Base-by-base conservation (phyloP, 2,329 filamentous ascomycete species). In the Ophiostoma sp. region DNA sequence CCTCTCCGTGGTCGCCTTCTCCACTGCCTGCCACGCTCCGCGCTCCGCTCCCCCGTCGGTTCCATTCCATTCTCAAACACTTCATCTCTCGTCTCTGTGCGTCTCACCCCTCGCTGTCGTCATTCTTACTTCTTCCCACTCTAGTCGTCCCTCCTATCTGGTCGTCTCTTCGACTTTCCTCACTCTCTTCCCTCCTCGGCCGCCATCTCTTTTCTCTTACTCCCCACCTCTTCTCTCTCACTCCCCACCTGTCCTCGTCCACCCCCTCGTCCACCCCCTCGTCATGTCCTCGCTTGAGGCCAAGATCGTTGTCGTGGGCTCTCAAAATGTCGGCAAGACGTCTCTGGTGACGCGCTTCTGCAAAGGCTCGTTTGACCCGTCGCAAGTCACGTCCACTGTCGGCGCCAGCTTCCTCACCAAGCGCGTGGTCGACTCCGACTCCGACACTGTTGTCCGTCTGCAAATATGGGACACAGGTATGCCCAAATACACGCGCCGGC, bases 401-500 rank as follows among this genome's bases (percentile, higher is more conserved):
- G 90, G 90, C 76, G 90, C 90, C 41, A 91, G 87, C 75, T 93
- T 93, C 78, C 82, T 92, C 76, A 90, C 90, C 60, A 93, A 93
- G 79, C 87, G 89, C 75, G 88, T 93, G 70, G 83, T 91, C 73
- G 93, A 97, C 78, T 87, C 86, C 71, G 91, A 97, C 27, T 27
- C 27, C 27, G 27, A 27, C 2, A 27, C 27, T 27, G 27, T 27
- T 27, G 27, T 27, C 27, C 27, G 27, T 27, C 27, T 27, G 27
- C 27, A 27, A 27, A 27, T 27, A 27, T 27, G 27, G 27, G 27
- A 27, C 27, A 27, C 27, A 27, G 27, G 27, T 27, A 27, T 27
- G 27, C 27, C 27, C 27, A 27, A 27, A 27, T 27, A 27, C 27
- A 27, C 27, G 27, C 27, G 27, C 27, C 27, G 27, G 27, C 27